phyloP scores from a whole-genome alignment of 2,329 filamentous ascomycete species.

The Ophiostoma australiae region DNA sequence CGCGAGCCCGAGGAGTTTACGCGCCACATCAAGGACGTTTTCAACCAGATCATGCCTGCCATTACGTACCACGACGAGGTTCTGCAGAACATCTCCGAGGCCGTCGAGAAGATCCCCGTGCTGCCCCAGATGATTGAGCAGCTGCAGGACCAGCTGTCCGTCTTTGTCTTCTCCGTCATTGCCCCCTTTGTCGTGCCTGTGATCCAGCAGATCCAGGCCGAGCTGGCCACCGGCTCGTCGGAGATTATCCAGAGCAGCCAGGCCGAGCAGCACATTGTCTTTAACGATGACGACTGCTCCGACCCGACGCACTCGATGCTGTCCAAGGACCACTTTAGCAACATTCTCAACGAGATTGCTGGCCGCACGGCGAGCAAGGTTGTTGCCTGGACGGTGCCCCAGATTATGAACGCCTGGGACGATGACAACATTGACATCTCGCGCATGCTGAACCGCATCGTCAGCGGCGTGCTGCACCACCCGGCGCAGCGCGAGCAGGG shows the following conservation, averaged over 20 bases:
- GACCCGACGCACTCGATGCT: constrained; percentile 95
- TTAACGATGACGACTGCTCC: constrained; percentile 67
- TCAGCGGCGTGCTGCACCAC: constrained; percentile 80
- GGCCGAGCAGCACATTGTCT: constrained; percentile 81
- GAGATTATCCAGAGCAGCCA: constrained; percentile 83
- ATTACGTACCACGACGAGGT: constrained; percentile 88
- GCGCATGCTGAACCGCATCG: constrained; percentile 67
- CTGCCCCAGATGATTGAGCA: constrained; percentile 81
- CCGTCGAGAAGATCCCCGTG: constrained; percentile 79
- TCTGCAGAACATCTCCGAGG: constrained; percentile 70
- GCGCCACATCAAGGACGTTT: constrained; percentile 65
- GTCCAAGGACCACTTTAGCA: constrained; percentile 92
- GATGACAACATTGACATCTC: constrained; percentile 66
- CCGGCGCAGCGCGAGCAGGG: constrained; percentile 70
- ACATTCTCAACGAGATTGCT: constrained; percentile 80
- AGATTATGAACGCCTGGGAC: constrained; percentile 84
- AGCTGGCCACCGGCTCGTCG: constrained; percentile 77
- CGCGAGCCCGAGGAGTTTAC: constrained; percentile 81
- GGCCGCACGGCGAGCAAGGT: constrained; percentile 75
- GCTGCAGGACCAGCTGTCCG: constrained; percentile 77
- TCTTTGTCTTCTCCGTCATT: constrained; percentile 88
- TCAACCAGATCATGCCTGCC: constrained; percentile 77
- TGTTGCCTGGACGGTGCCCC: constrained; percentile 80
- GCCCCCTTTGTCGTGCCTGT: constrained; percentile 84
- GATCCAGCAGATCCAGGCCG: constrained; percentile 78